Evolutionary conservation across 2,329 filamentous ascomycete species (phyloP).

Genomic region (Trichoderma simmonsii): DNA sequence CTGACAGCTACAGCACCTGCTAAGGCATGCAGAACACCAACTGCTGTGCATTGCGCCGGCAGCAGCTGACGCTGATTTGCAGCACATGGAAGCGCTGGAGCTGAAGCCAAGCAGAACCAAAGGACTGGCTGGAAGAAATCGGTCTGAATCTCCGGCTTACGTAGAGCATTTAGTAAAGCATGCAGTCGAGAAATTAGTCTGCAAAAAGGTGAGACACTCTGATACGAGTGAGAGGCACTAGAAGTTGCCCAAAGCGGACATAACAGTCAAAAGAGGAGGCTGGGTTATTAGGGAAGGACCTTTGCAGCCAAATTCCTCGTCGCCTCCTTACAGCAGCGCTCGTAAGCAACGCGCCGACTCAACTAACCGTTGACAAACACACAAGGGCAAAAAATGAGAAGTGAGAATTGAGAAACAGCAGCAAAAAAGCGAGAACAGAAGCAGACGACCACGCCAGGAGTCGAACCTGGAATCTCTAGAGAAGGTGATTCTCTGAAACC

Average conservation of each 20-base stretch:
- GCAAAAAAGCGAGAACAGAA: not conserved
- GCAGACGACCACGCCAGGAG: slow-evolving; percentile 34
- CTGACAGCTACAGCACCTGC: not conserved
- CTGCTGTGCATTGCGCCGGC: not conserved
- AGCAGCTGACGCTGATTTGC: not conserved
- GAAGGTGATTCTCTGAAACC: slow-evolving; percentile 23
- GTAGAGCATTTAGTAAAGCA: not conserved
- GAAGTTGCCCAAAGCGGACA: slow-evolving; percentile 6
- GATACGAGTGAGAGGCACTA: slow-evolving; percentile 6
- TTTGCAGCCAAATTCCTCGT: not conserved
- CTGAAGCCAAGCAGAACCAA: not conserved
- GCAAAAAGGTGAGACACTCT: slow-evolving; percentile 10
- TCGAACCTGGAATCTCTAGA: slow-evolving; percentile 39
- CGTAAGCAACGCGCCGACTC: not conserved
- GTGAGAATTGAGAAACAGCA: not conserved
- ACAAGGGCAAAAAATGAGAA: not conserved
- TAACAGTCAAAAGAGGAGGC: slow-evolving; percentile 11
- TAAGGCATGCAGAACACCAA: not conserved
- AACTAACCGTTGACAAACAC: not conserved
- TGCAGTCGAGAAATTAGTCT: slow-evolving; percentile 14
- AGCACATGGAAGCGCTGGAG: not conserved
- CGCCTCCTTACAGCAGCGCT: not conserved
- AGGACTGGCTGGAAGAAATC: not conserved
- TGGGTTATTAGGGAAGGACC: not conserved
- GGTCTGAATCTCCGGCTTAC: not conserved